Evolutionary conservation across 331 rosid species (phyloP).

Genomic region (Phaseolus coccineus): DNA sequence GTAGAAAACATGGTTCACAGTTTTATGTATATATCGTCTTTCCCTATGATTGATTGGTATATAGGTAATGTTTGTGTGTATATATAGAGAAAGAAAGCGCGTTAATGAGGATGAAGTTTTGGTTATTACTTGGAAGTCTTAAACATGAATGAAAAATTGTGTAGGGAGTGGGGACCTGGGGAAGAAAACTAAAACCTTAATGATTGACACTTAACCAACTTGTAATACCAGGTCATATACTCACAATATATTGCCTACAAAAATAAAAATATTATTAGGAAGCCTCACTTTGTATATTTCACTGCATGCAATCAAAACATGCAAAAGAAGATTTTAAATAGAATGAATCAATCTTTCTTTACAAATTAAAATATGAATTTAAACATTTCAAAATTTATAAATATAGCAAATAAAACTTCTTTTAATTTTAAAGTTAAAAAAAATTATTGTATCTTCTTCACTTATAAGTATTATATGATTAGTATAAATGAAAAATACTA

Average conservation of each 20-base stretch:
- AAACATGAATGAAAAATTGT: background rate
- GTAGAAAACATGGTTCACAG: constrained; percentile 49
- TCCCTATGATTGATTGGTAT: constrained; percentile 7
- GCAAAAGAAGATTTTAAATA: too few species aligned
- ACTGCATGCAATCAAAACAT: background rate
- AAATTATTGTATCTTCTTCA: too few species aligned
- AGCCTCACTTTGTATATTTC: background rate
- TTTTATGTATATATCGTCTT: background rate
- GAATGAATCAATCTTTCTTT: background rate
- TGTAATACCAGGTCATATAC: constrained; percentile 2
- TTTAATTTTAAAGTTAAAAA: too few species aligned
- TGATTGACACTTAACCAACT: constrained; percentile 23
- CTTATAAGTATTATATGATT: too few species aligned
- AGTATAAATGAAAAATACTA: too few species aligned
- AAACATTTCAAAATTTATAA: background rate
- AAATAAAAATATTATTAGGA: background rate
- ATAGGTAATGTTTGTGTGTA: constrained; percentile 15
- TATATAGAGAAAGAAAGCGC: constrained; percentile 50
- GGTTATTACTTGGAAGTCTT: constrained; percentile 22
- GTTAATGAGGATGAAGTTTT: constrained; percentile 25
- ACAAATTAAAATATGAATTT: background rate
- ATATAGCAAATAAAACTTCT: background rate
- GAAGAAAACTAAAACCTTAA: constrained; percentile 4
- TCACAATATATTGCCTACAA: background rate
- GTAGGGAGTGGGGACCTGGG: constrained; percentile 25